phyloP scores from a whole-genome alignment of 2,329 filamentous ascomycete species.

The Colletotrichum musae region DNA sequence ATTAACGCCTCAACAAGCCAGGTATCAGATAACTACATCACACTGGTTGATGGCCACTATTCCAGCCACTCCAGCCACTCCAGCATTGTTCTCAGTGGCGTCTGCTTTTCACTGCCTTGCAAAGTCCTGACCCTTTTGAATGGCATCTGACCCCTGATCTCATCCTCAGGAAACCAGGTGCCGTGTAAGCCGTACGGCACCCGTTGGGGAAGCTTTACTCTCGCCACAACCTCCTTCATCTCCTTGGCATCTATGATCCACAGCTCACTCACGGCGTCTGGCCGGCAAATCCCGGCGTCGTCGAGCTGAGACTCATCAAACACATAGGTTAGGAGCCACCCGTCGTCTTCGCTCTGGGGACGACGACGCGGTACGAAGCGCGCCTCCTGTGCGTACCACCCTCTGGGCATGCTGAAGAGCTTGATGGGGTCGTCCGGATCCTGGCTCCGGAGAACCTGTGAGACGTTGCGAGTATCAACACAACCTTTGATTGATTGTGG shows the following conservation, averaged over 20 bases:
- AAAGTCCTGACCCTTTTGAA: constrained; percentile 34
- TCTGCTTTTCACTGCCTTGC: not conserved
- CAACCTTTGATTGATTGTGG: constrained; percentile 70
- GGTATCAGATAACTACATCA: not conserved
- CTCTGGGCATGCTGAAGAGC: constrained; percentile 72
- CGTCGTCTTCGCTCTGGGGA: constrained; percentile 71
- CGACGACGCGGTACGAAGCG: constrained; percentile 70
- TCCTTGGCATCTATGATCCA: constrained; percentile 77
- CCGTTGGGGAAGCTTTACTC: constrained; percentile 73
- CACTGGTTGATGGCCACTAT: not conserved
- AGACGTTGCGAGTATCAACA: constrained; percentile 70
- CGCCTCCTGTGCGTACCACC: constrained; percentile 77
- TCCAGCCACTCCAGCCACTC: not conserved
- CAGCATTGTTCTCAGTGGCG: not conserved
- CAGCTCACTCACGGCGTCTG: constrained; percentile 69
- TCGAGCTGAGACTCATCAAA: constrained; percentile 78
- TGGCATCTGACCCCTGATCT: constrained; percentile 64
- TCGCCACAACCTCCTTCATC: constrained; percentile 73
- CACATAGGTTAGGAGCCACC: constrained; percentile 77
- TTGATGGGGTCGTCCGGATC: constrained; percentile 69
- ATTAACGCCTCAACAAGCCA: too few relatives aligned
- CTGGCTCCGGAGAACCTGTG: constrained; percentile 63
- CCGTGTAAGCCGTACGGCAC: constrained; percentile 80
- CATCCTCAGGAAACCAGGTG: constrained; percentile 69
- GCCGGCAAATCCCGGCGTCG: constrained; percentile 59